Evolutionary conservation across 2,329 filamentous ascomycete genomes (phyloP).

Genomic region (Verticillium klebahnii): DNA sequence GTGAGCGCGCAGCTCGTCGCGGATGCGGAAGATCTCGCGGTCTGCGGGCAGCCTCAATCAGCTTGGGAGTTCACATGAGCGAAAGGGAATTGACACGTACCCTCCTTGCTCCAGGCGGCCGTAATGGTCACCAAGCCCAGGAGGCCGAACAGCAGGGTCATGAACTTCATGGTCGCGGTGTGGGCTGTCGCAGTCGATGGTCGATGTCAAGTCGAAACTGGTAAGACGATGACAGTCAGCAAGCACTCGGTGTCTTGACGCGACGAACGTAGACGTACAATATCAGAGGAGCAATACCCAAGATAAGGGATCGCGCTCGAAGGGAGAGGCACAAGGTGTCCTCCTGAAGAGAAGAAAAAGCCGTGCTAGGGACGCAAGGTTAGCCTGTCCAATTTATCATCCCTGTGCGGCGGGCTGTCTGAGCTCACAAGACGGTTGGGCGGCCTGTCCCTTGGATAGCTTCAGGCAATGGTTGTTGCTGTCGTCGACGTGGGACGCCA

Average conservation of each 20-base stretch:
- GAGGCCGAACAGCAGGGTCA: conserved; percentile 63
- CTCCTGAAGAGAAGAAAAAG: neutral
- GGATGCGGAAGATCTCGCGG: conserved; percentile 94
- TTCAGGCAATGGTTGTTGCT: neutral
- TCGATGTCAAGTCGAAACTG: neutral
- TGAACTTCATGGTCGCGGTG: conserved; percentile 64
- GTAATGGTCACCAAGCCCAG: conserved; percentile 63
- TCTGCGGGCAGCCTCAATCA: conserved; percentile 47
- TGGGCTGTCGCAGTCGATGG: neutral
- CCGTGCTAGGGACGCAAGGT: neutral
- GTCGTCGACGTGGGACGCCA: neutral
- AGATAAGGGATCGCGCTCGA: neutral
- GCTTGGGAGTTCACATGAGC: neutral
- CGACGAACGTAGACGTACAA: neutral
- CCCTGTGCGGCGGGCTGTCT: neutral
- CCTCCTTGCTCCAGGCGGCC: conserved; percentile 82
- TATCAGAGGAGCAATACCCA: neutral
- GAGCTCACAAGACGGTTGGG: neutral
- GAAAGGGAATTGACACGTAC: conserved; percentile 35
- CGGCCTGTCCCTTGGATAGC: neutral
- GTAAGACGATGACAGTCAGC: neutral
- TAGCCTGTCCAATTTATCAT: neutral
- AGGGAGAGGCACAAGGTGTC: neutral
- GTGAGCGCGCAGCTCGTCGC: conserved; percentile 73
- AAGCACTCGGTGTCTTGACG: neutral